Percentiles rank a stretch among this genome's conserved stretches.
Conservation (phyloP, 2,329 filamentous ascomycete species). For the Aureobasidium zeae region DNA sequence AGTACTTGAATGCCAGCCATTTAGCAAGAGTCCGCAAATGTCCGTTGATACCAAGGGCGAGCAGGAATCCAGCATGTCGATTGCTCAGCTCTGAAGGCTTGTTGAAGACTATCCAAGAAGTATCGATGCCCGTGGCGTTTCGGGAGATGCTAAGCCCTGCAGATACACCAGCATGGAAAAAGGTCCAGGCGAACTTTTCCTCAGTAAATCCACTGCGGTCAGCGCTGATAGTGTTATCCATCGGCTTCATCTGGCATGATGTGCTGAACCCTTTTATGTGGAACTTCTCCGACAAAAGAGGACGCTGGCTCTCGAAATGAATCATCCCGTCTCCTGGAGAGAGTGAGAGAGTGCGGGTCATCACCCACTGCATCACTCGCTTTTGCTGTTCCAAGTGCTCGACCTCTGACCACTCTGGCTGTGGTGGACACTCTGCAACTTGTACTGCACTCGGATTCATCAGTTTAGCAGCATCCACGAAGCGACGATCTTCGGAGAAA, state of each 20-base stretch:
- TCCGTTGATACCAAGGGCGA: conserved; percentile 85
- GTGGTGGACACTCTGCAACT: conserved; percentile 63
- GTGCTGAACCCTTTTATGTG: conserved; percentile 84
- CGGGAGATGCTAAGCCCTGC: conserved; percentile 84
- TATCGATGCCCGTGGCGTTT: conserved; percentile 86
- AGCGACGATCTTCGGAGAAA: conserved; percentile 82
- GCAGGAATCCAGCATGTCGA: conserved; percentile 86
- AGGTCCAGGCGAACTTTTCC: conserved; percentile 96
- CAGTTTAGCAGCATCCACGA: conserved; percentile 74
- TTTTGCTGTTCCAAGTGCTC: conserved; percentile 89
- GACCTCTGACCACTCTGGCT: conserved; percentile 73
- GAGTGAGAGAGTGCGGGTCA: conserved; percentile 78
- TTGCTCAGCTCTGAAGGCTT: conserved; percentile 89
- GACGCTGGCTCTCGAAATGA: conserved; percentile 77
- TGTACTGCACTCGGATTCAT: conserved; percentile 79
- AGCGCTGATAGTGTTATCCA: conserved; percentile 85
- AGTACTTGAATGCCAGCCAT: conserved; percentile 96
- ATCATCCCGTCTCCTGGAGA: conserved; percentile 80
- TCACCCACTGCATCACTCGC: conserved; percentile 75
- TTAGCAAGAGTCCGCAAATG: conserved; percentile 92
- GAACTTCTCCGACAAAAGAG: conserved; percentile 85
- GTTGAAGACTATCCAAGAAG: conserved; percentile 98
- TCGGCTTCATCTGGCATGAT: conserved; percentile 82
- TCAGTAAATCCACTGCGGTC: conserved; percentile 82
- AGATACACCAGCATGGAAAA: conserved; percentile 95